Percentiles rank a stretch among this genome's conserved stretches.
These are phyloP conservation scores for Phytophthora pluvialis DNA, from an alignment of 352 stramenopile species.

Conservation along the genomic window DNA sequence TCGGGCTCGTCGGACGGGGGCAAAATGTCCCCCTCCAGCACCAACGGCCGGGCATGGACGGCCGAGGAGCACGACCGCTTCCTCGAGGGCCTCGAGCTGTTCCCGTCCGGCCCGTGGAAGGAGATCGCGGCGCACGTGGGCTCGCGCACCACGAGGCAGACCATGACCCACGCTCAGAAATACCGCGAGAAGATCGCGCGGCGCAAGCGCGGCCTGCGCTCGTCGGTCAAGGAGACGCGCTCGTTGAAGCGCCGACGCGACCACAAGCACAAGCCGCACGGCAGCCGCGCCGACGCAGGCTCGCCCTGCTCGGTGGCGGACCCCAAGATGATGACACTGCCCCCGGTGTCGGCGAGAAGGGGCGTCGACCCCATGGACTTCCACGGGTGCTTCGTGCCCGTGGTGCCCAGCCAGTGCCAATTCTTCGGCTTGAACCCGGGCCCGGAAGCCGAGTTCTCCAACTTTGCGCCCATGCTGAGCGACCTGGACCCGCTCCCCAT, in stretches of 20 bases:
- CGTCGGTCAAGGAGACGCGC: constrained; percentile 33
- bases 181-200: constrained; percentile 65
- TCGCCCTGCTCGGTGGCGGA: constrained; percentile 36
- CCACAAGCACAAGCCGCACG: constrained; percentile 6
- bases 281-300: constrained; percentile 6
- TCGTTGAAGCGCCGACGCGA: constrained; percentile 39
- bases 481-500: constrained; percentile 48
- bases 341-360: constrained; percentile 6
- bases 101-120: constrained; percentile 68
- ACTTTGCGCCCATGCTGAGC: constrained; percentile 33
- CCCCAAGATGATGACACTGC: neutral
- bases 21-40: constrained; percentile 25
- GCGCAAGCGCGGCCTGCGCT: constrained; percentile 50
- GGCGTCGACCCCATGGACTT: constrained; percentile 41
- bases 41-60: constrained; percentile 49
- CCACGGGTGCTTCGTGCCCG: constrained; percentile 33
- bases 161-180: constrained; percentile 68
- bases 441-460: constrained; percentile 18
- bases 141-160: constrained; percentile 63
- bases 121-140: constrained; percentile 60
- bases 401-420: constrained; percentile 21
- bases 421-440: constrained; percentile 12
- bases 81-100: constrained; percentile 64
- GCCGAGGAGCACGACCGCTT: constrained; percentile 66
- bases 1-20: constrained; percentile 17